Base-by-base conservation (phyloP, 768 basidiomycete species). In the Piloderma croceum region DNA sequence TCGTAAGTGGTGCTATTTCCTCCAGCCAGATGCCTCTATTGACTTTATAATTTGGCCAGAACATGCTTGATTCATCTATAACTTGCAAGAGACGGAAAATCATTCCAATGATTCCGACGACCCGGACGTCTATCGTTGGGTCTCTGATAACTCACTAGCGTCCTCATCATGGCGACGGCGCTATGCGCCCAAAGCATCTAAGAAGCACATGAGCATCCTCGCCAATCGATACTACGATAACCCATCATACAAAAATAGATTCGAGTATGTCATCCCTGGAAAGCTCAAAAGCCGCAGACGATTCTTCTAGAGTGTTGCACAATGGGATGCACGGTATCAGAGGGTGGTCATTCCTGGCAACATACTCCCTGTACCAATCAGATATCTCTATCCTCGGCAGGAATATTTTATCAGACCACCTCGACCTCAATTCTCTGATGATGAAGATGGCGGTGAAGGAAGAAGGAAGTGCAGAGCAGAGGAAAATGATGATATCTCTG, bases 131-230 rank as follows among this genome's bases (percentile, higher is more conserved):
- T n/a, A n/a, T n/a, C n/a, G n/a, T n/a, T n/a, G n/a, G n/a, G 78
- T 78, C 40, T 75, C 73, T 6, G 72, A 73, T 35, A 72, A 69
- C 23, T 74, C 76, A 7, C 53, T 66, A 2, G 49, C 56, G 24
- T 56, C 59, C 39, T 53, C 59, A 24, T 51, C 54, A 43, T n/a
- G n/a, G n/a, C 57, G 48, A 35, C 49, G 44, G 50, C 49, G 45
- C 47, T n/a, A n/a, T n/a, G n/a, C n/a, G n/a, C n/a, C n/a, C n/a
- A 43, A 41, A 20, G 13, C 54, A 54, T 19, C 60, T 54, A 69
- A 68, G 49, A 76, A 76, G 47, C 74, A 79, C 41, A 85, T 87
- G 80, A 84, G 81, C 48, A 67, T 85, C 35, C 38, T 81, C 36
- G 81, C 80, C 13, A 76, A 76, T 43, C 70, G 75, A 40, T 78